Evolutionary conservation across 495 filamentous ascomycete species (phyloP), one percentile per base, ranked within the genome.

Genomic region (Extremus antarcticus): DNA sequence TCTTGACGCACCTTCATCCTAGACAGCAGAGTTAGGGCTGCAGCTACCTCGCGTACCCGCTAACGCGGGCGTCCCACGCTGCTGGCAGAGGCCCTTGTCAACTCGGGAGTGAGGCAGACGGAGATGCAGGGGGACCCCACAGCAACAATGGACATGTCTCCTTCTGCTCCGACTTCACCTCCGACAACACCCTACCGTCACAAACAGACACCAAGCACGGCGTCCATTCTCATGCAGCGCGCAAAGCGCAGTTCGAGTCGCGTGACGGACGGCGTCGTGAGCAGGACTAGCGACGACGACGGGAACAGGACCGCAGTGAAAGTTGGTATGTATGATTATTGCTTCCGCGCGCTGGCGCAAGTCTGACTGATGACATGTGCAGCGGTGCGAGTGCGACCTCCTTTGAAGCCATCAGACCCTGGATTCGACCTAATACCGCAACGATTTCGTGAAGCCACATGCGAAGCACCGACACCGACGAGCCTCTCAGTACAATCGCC

Each of bases 271-370:
- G 81, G 80, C 65, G 90, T 88, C 68, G 88, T 82, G 70, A 76
- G 77, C 47, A 83, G 80, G 63, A 84, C 86, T 55, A 95, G 88
- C 70, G 79, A 91, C 1, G 92, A 96, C 66, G 92, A 98, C 63
- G 92, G 96, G 76, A 78, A 78, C 41, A 91, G 85, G 70, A 96
- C 92, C 25, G 87, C 92, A n/a, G 92, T 98, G 67, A 95, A 90
- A 94, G 92, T 98, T 70, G 92, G 92, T 98, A 79, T 66, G 92
- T 90, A 17, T n/a, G 7, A 45, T n/a, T 45, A n/a, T 7, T 8
- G 3, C 7, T n/a, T 21, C n/a, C 7, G 15, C 41, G 41, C 19
- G 41, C 17, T 45, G 8, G 41, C 41, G 41, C 19, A 57, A 39
- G 35, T 60, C 63, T 56, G 64, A 57, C 58, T 53, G 43, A 56